Evolutionary conservation across 2,329 filamentous ascomycete genomes (phyloP).

Genomic region (Phialemoniopsis sp.): DNA sequence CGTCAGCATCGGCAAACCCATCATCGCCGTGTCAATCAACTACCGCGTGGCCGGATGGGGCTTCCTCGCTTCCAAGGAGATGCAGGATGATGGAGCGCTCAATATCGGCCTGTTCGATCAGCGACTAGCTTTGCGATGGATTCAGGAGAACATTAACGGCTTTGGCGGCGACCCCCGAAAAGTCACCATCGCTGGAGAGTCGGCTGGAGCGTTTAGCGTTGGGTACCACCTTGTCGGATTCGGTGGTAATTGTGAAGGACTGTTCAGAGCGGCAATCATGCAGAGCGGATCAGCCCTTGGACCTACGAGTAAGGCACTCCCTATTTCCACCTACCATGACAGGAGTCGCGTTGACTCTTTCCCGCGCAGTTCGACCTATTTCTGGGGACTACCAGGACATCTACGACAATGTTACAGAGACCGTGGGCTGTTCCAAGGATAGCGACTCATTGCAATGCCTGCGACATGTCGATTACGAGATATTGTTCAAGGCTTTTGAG

Average conservation of each 20-base stretch:
- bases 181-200: conserved; percentile 37
- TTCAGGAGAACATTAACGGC: conserved; percentile 36
- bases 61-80: conserved; percentile 43
- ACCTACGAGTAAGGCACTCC: too few species aligned
- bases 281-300: too few species aligned
- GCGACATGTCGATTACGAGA: too few species aligned
- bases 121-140: conserved; percentile 44
- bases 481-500: too few species aligned
- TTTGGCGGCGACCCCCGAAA: conserved; percentile 41
- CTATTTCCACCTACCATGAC: too few species aligned
- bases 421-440: too few species aligned
- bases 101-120: conserved; percentile 45
- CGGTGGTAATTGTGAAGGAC: conserved; percentile 41
- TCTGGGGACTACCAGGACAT: too few species aligned
- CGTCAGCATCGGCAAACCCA: conserved; percentile 34
- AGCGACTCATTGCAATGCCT: too few species aligned
- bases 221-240: conserved; percentile 36
- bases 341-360: too few species aligned
- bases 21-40: conserved; percentile 41
- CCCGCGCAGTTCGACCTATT: too few species aligned
- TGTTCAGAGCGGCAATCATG: conserved; percentile 53
- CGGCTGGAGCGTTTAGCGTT: conserved; percentile 37
- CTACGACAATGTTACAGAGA: too few species aligned
- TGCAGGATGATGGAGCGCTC: conserved; percentile 26
- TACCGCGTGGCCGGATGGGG: conserved; percentile 46